Evolutionary conservation across 768 basidiomycete genomes (phyloP).

Genomic region (Tricholoma terreum): DNA sequence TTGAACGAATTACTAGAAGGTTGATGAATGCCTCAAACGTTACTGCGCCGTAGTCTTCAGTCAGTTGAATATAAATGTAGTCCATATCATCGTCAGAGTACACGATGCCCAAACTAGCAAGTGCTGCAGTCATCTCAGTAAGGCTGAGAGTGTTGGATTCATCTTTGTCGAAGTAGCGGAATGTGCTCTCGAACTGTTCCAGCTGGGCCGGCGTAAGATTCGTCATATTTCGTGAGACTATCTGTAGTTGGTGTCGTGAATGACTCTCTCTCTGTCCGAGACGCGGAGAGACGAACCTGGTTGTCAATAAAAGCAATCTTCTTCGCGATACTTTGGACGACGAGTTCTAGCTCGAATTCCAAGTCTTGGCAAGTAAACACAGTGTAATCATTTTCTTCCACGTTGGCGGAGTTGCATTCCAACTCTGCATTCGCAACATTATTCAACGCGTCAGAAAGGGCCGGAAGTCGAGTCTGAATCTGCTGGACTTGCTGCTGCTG

Average conservation of each 20-base stretch:
- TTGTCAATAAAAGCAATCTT: constrained; percentile 97
- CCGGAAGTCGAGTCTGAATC: constrained; percentile 66
- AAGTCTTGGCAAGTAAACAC: constrained; percentile 87
- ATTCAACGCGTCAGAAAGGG: constrained; percentile 54
- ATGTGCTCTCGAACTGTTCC: constrained; percentile 95
- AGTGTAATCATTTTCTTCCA: constrained; percentile 97
- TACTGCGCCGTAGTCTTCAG: constrained; percentile 81
- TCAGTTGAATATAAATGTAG: constrained; percentile 75
- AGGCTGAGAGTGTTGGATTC: constrained; percentile 83
- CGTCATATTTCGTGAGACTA: constrained; percentile 90
- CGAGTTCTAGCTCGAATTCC: constrained; percentile 82
- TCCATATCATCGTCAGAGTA: constrained; percentile 92
- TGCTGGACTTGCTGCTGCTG: constrained; percentile 69
- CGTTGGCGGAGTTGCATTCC: constrained; percentile 81
- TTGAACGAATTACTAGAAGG: constrained; percentile 59
- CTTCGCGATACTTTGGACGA: constrained; percentile 77
- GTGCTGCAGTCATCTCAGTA: constrained; percentile 88
- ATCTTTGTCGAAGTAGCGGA: constrained; percentile 96
- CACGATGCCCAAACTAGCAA: constrained; percentile 91
- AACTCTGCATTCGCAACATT: constrained; percentile 63
- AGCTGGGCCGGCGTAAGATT: constrained; percentile 94
- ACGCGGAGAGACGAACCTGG: constrained; percentile 52
- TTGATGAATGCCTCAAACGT: constrained; percentile 95
- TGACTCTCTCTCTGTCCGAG: neutral
- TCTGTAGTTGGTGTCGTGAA: constrained; percentile 42